Evolutionary conservation across 1,139 yeast species (phyloP).

Genomic region (Pichia sp.): DNA sequence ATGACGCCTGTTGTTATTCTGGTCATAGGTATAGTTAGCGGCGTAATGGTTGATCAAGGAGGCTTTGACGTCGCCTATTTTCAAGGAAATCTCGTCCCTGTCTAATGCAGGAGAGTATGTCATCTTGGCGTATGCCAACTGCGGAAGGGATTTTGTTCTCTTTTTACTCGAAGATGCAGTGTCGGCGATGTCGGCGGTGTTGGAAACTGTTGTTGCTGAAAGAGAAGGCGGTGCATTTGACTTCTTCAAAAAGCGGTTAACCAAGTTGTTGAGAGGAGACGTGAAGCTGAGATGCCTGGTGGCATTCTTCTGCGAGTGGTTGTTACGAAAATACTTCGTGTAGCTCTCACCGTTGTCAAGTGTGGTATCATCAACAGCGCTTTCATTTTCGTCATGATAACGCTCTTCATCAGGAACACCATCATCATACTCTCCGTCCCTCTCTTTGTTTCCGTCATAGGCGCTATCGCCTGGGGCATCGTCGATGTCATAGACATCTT

Average conservation of each 20-base stretch:
- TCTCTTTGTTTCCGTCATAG: constrained; percentile 11
- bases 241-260: constrained; percentile 14
- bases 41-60: constrained; percentile 32
- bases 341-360: constrained; percentile 7
- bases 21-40: constrained; percentile 17
- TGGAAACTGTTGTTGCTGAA: neutral
- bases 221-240: constrained; percentile 1
- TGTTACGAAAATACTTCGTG: constrained; percentile 9
- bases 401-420: neutral
- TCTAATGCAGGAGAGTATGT: constrained; percentile 31
- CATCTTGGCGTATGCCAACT: constrained; percentile 49
- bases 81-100: constrained; percentile 31
- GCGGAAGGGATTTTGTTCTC: constrained; percentile 69
- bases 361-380: constrained; percentile 5
- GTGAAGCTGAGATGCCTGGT: constrained; percentile 16
- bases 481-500: neutral
- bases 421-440: constrained; percentile 1
- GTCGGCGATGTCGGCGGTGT: too few species aligned
- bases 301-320: constrained; percentile 2
- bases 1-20: neutral
- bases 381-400: neutral
- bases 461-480: constrained; percentile 7
- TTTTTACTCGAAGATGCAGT: neutral
- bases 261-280: constrained; percentile 13
- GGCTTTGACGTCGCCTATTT: constrained; percentile 39